Percentiles rank a stretch among this genome's conserved stretches.
These are phyloP conservation scores for Ogataea pini DNA, from an alignment of 805 yeast genomes.

Conservation along the genomic window DNA sequence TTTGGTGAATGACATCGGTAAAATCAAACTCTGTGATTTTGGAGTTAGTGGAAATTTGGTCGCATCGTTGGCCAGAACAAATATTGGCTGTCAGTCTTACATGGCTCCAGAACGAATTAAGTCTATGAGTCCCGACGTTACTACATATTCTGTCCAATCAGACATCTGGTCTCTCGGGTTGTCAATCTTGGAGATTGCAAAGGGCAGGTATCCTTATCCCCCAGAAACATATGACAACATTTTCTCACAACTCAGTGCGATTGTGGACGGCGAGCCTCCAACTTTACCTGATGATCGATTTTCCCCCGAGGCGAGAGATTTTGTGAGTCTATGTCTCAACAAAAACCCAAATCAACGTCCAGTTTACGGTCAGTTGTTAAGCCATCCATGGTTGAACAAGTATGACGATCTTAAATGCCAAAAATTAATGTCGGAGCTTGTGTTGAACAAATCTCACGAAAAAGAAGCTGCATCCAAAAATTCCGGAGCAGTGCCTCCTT, in stretches of 20 bases:
- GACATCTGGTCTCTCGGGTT: slow-evolving; percentile 96
- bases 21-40: slow-evolving; percentile 89
- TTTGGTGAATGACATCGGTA: slow-evolving; percentile 73
- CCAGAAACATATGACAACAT: slow-evolving; percentile 89
- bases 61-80: slow-evolving; percentile 91
- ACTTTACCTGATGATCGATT: slow-evolving; percentile 60
- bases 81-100: slow-evolving; percentile 96
- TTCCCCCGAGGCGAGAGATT: slow-evolving; percentile 76
- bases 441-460: slow-evolving; percentile 37
- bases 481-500: slow-evolving; percentile 23
- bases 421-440: slow-evolving; percentile 32
- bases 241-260: slow-evolving; percentile 90
- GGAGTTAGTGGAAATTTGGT: slow-evolving; percentile 96
- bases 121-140: slow-evolving; percentile 68
- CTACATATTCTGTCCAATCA: slow-evolving; percentile 86
- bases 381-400: slow-evolving; percentile 80
- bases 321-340: slow-evolving; percentile 74
- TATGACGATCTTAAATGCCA: slow-evolving; percentile 41
- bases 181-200: slow-evolving; percentile 81
- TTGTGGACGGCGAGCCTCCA: slow-evolving; percentile 97
- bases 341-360: slow-evolving; percentile 85
- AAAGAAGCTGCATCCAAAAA: slow-evolving; percentile 21
- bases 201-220: slow-evolving; percentile 94
- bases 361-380: slow-evolving; percentile 68
- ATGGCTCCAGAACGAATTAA: slow-evolving; percentile 98